These are phyloP conservation scores for Podospora conica DNA, from an alignment of 495 filamentous ascomycete species.

Conservation along the genomic window DNA sequence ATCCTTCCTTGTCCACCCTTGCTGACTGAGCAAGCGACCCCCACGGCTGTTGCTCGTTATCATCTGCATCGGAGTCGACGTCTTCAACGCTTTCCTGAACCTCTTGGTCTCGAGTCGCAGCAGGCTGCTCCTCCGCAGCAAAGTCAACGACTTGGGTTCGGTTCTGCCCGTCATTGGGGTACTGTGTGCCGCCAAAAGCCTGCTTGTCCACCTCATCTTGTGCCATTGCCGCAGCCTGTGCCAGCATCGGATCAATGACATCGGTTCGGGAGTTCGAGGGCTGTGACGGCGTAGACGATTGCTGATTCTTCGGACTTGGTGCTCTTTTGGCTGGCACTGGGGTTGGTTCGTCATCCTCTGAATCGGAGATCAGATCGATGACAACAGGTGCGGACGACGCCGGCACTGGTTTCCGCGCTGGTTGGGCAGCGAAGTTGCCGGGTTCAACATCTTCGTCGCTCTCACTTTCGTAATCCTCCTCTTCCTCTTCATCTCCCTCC, in stretches of 20 bases:
- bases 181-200: neutral
- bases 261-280: neutral
- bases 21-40: no score
- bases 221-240: neutral
- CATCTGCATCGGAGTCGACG: neutral
- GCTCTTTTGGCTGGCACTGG: conserved; percentile 5
- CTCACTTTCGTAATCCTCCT: conserved; percentile 20
- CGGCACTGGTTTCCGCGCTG: conserved; percentile 1
- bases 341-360: conserved; percentile 25
- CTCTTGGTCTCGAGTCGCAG: neutral
- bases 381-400: conserved; percentile 23
- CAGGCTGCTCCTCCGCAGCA: no score
- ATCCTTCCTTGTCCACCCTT: no score
- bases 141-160: neutral
- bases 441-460: conserved; percentile 17
- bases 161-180: neutral
- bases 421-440: neutral
- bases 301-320: neutral
- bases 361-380: conserved; percentile 34
- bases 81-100: neutral
- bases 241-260: neutral
- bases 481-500: conserved; percentile 18
- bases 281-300: neutral
- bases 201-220: neutral
- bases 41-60: neutral